Evolutionary conservation across 495 filamentous ascomycete species (phyloP), one percentile per base, ranked within the genome.

Genomic region (Penicillium simplicissimum): DNA sequence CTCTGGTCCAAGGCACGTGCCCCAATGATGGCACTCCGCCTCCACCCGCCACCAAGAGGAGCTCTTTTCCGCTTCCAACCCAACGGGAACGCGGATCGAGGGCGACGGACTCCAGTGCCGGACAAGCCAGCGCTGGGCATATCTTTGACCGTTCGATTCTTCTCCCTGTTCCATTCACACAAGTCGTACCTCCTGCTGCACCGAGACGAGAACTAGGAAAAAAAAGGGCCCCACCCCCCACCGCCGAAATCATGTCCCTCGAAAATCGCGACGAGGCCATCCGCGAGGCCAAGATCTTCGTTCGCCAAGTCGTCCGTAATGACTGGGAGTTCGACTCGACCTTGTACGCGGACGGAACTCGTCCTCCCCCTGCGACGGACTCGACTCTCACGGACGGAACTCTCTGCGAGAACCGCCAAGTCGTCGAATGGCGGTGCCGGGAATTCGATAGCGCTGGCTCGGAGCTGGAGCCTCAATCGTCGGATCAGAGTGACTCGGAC

Each of bases 361-460:
- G 59, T 59, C 69, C 70, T 15, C 49, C 64, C 2, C 59, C 71
- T 1, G 57, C 72, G 11, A 62, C 69, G 8, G 70, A 73, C 4
- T 69, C 73, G 8, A 59, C 53, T 28, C 42, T 53, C 28, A 52
- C 55, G 7, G 33, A 52, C 53, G 60, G 58, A 14, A 63, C 55
- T n/a, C 69, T 72, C 21, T 62, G 34, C 40, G 69, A 73, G 17
- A 62, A 70, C 40, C 71, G 68, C 23, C 66, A 75, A 42, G 69
- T 78, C 17, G 56, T 52, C 9, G 76, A 77, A 70, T 81, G 78
- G 78, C 77, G 78, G 13, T 63, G 67, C 28, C 71, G 78, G 36
- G 74, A 78, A 68, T 76, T 74, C 61, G 79, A 76, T 52, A 79
- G 72, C 58, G 74, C 77, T 2, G 72, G 69, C 55, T 80, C 79